phyloP scores from a whole-genome alignment of 2,329 filamentous ascomycete genomes.

The Aspergillus chevalieri region DNA sequence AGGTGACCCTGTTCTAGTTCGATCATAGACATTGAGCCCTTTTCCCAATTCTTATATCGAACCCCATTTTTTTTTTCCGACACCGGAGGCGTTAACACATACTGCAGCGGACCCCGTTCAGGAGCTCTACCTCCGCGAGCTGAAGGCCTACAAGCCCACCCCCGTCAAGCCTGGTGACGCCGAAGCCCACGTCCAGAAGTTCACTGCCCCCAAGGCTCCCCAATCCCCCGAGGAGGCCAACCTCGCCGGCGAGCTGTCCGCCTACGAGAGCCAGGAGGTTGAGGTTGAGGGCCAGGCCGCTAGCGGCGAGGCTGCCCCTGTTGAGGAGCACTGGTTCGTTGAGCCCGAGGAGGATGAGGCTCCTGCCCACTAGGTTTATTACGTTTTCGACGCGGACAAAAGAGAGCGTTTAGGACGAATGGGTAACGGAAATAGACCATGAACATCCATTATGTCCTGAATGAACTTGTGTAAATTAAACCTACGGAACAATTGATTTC shows the following conservation, averaged over 20 bases:
- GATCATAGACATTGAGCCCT: conserved; percentile 5
- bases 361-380: conserved; percentile 37
- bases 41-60: conserved; percentile 2
- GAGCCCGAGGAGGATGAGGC: conserved; percentile 56
- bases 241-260: conserved; percentile 82
- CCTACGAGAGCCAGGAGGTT: conserved; percentile 89
- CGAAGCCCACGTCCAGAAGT: conserved; percentile 86
- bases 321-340: conserved; percentile 74
- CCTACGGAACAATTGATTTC: conserved; percentile 20
- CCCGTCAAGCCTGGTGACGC: conserved; percentile 78
- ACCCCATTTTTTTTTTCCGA: conserved; percentile 23
- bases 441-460: conserved; percentile 18
- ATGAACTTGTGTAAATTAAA: conserved; percentile 23
- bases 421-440: conserved; percentile 14
- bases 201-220: conserved; percentile 72
- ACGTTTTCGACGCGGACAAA: conserved; percentile 16
- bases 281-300: conserved; percentile 85
- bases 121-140: conserved; percentile 93
- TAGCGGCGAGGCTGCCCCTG: conserved; percentile 54
- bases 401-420: conserved; percentile 20
- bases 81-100: conserved; percentile 5
- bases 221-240: conserved; percentile 88
- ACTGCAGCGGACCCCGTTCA: conserved; percentile 89
- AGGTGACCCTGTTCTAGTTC: conserved; percentile 27
- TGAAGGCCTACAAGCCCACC: conserved; percentile 88